Evolutionary conservation across 1,139 yeast species (phyloP).

Genomic region (Diutina ranongensis): DNA sequence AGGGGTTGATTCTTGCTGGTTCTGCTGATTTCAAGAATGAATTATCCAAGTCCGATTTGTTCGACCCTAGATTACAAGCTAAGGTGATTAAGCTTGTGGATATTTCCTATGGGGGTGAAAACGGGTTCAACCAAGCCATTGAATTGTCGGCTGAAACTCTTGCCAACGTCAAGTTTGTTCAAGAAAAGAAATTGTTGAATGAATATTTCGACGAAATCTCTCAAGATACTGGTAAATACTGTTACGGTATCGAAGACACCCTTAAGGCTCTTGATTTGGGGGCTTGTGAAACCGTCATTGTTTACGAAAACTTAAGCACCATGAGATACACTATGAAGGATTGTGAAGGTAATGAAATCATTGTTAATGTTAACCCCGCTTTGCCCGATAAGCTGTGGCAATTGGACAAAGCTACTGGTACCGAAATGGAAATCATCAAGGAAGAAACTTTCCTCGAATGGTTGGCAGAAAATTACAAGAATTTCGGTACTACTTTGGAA

Average conservation of each 20-base stretch:
- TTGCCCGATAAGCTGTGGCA: conserved; percentile 69
- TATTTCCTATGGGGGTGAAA: conserved; percentile 97
- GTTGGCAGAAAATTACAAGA: conserved; percentile 94
- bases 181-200: conserved; percentile 91
- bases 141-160: conserved; percentile 94
- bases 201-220: conserved; percentile 93
- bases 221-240: conserved; percentile 92
- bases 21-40: conserved; percentile 97
- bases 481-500: conserved; percentile 89
- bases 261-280: conserved; percentile 92
- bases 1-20: conserved; percentile 94
- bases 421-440: conserved; percentile 75
- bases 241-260: conserved; percentile 96
- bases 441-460: conserved; percentile 87
- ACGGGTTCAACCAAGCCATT: conserved; percentile 97
- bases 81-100: conserved; percentile 89
- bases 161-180: conserved; percentile 93
- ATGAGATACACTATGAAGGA: conserved; percentile 79
- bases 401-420: conserved; percentile 75
- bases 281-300: conserved; percentile 87
- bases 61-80: conserved; percentile 78
- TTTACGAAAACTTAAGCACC: conserved; percentile 81
- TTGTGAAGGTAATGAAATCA: conserved; percentile 65
- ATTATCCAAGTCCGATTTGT: conserved; percentile 82
- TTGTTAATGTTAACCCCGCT: conserved; percentile 62